These are phyloP conservation scores for Soucietia sequanensis DNA, from an alignment of 805 yeast species.

Conservation along the genomic window DNA sequence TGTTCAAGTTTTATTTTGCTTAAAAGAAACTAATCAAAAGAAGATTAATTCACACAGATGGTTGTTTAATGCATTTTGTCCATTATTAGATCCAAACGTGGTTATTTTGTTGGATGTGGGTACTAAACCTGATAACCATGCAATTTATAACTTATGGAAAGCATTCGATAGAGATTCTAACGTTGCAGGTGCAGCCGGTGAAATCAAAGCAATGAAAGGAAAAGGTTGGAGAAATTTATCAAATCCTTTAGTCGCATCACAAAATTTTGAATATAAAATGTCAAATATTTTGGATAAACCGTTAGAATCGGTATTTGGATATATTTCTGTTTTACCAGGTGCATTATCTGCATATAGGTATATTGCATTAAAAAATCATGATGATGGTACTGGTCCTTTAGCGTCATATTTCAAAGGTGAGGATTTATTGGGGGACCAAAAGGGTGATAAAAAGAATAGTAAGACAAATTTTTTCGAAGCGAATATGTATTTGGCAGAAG, in stretches of 20 bases:
- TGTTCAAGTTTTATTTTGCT: conserved; percentile 87
- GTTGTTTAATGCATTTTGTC: conserved; percentile 95
- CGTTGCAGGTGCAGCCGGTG: conserved; percentile 99
- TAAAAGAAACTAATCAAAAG: conserved; percentile 89
- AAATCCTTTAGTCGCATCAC: conserved; percentile 94
- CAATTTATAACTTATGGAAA: conserved; percentile 94
- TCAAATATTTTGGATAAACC: conserved; percentile 97
- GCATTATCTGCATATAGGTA: conserved; percentile 94
- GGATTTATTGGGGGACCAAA: conserved; percentile 32
- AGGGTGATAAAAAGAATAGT: conserved; percentile 20
- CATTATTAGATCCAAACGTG: conserved; percentile 87
- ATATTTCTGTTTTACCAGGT: conserved; percentile 91
- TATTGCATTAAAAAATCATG: conserved; percentile 79
- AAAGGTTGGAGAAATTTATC: conserved; percentile 75
- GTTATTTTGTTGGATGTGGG: conserved; percentile 94
- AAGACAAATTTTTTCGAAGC: conserved; percentile 86
- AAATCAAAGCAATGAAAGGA: conserved; percentile 93
- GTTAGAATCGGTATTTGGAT: conserved; percentile 87
- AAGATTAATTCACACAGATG: conserved; percentile 97
- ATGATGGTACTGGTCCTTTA: conserved; percentile 90
- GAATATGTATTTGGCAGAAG: conserved; percentile 96
- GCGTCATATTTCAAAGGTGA: conserved; percentile 91
- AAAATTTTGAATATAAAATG: conserved; percentile 94
- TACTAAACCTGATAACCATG: conserved; percentile 85
- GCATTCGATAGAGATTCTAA: conserved; percentile 95